Conservation (phyloP, 2,329 filamentous ascomycete species). For the Lecanicillium sp. region DNA sequence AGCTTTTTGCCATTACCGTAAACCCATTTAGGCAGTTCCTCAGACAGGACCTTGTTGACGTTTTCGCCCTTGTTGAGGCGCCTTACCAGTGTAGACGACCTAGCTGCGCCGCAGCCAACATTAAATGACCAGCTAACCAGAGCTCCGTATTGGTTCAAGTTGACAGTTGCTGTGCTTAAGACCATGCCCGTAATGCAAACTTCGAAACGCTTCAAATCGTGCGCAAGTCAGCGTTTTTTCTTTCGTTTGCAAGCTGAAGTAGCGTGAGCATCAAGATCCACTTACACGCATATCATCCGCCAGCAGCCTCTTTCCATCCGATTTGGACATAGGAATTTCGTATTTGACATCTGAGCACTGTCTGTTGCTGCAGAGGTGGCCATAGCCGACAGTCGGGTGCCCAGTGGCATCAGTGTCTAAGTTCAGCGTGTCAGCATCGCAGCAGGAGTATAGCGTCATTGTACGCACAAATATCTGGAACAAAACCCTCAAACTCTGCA, state of each 20-base stretch:
- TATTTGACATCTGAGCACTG: conserved; percentile 37
- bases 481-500: not conserved
- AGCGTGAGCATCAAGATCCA: not conserved
- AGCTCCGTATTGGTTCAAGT: conserved; percentile 38
- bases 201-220: not conserved
- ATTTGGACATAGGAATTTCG: conserved; percentile 33
- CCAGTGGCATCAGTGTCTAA: conserved; percentile 31
- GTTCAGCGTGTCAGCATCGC: not conserved
- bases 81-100: conserved; percentile 26
- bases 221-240: not conserved
- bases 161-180: conserved; percentile 24
- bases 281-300: conserved; percentile 23
- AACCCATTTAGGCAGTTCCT: conserved; percentile 36
- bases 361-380: conserved; percentile 34
- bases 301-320: conserved; percentile 31
- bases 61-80: conserved; percentile 31
- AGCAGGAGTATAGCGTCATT: not conserved
- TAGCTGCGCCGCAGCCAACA: conserved; percentile 29
- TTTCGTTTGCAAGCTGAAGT: too few species aligned
- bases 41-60: conserved; percentile 25
- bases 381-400: conserved; percentile 40
- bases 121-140: conserved; percentile 38
- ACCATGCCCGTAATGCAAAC: conserved; percentile 1
- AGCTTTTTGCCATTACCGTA: conserved; percentile 25
- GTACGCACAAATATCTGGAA: not conserved